phyloP scores from a whole-genome alignment of 1,284 basidiomycete genomes.

The Meripilus lineatus region DNA sequence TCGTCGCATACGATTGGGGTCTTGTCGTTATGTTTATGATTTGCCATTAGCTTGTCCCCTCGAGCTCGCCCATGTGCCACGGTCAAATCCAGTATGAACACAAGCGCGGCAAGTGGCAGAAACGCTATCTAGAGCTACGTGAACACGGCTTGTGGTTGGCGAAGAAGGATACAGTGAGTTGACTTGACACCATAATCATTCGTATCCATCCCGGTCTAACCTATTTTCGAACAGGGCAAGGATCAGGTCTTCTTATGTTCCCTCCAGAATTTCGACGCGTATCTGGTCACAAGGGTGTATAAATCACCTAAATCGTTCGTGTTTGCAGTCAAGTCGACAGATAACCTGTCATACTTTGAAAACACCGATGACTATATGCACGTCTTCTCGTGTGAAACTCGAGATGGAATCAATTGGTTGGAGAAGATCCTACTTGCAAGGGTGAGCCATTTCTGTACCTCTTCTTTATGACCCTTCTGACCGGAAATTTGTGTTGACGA shows the following conservation, averaged over 20 bases:
- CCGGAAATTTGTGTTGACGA: constrained; percentile 11
- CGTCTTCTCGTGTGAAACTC: constrained; percentile 70
- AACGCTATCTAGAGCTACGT: constrained; percentile 80
- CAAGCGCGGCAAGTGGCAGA: constrained; percentile 90
- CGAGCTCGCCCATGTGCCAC: constrained; percentile 61
- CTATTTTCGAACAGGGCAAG: constrained; percentile 62
- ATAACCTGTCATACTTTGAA: constrained; percentile 81
- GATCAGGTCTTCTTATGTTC: constrained; percentile 79
- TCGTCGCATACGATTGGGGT: constrained; percentile 1
- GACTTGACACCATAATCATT: constrained; percentile 4
- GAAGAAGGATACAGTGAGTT: constrained; percentile 77
- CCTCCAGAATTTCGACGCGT: constrained; percentile 82
- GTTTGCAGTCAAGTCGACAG: constrained; percentile 85
- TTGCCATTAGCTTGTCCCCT: constrained; percentile 56
- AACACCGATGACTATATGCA: constrained; percentile 82
- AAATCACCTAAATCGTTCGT: constrained; percentile 76
- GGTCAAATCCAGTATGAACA: constrained; percentile 82
- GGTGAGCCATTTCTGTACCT: constrained; percentile 38
- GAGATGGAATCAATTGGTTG: constrained; percentile 65
- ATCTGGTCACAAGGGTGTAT: constrained; percentile 64
- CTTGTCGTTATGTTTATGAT: background rate
- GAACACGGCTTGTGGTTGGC: constrained; percentile 82
- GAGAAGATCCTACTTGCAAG: constrained; percentile 73
- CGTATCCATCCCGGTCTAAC: background rate
- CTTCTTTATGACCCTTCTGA: background rate